A percentile compares a stretch with the other conserved stretches of the same genome.
These are phyloP conservation scores for Myxozyma mucilagina DNA, from an alignment of 805 yeast genomes.

Conservation along the genomic window DNA sequence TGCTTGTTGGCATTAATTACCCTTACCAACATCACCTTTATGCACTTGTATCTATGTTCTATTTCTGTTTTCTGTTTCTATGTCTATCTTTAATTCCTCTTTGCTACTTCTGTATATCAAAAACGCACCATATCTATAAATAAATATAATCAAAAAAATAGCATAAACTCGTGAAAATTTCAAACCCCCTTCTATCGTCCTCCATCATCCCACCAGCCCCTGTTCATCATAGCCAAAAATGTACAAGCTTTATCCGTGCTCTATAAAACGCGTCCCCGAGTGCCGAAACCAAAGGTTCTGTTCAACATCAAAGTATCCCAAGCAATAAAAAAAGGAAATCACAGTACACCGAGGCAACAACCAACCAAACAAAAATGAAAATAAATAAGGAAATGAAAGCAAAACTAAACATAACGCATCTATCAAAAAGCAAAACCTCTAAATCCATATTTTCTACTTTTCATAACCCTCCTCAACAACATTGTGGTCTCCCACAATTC, in stretches of 20 bases:
- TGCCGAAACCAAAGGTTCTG: slow-evolving; percentile 1
- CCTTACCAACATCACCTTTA: too few relatives aligned
- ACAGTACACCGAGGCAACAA: neutral
- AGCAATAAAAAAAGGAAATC: neutral
- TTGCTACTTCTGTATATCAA: neutral
- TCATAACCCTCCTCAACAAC: slow-evolving; percentile 36
- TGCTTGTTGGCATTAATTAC: too few relatives aligned
- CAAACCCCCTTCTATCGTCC: too few relatives aligned
- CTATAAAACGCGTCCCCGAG: neutral
- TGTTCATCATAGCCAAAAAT: neutral
- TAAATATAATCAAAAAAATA: too few relatives aligned
- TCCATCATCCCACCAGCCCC: neutral
- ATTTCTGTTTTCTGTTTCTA: too few relatives aligned
- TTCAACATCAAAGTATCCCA: neutral
- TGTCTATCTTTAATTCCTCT: too few relatives aligned
- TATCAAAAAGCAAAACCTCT: neutral
- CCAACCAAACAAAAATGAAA: neutral
- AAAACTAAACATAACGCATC: neutral
- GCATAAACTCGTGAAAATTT: too few relatives aligned
- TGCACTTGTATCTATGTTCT: too few relatives aligned
- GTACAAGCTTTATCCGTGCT: slow-evolving; percentile 1
- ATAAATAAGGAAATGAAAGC: neutral
- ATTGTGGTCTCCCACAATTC: slow-evolving; percentile 38
- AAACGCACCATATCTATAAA: neutral
- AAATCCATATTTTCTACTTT: neutral